Base-by-base conservation (phyloP, 2,329 filamentous ascomycete species). In the Fusarium sp. region DNA sequence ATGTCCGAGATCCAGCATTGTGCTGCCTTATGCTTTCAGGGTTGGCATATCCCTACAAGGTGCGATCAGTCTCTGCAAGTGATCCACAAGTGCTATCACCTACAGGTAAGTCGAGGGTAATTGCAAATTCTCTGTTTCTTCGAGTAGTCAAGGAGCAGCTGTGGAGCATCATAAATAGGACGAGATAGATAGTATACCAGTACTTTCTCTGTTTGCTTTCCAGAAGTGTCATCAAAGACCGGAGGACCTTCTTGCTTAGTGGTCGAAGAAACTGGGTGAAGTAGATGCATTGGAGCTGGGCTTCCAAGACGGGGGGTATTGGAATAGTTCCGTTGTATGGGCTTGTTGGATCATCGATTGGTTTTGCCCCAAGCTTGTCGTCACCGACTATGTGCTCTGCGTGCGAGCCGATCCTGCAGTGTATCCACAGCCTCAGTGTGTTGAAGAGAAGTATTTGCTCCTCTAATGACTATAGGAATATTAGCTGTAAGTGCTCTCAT, bases 181-280 rank as follows among this genome's bases (percentile, higher is more conserved):
- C 43, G 2, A 66, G 46, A 37, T 66, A 66, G 5, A 69, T 60
- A 12, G 63, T 63, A 18, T 54, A 58, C 66, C 66, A 69, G 46
- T 58, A 23, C 37, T 40, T 30, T 4, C 3, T 12, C 27, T 37
- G 15, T 13, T 56, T 56, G 13, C 6, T 10, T 10, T 36, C 18
- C 6, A 56, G 15, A 16, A 56, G 53, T n/a, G 40, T 36, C 40
- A 27, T 56, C 16, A 47, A 34, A 10, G 23, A 27, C 11, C 40
- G 40, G 15, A 46, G 40, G 8, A 56, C 40, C 13, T 46, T 16
- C 13, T 56, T 34, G 27, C 16, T 16, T 39, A 46, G 10, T 16
- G 53, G 53, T 31, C 31, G 41, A 10, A 56, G 41, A 10, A 56
- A 34, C 36, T 15, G 27, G 6, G 53, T 36, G 6, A 44, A 56